Conservation (phyloP, 768 basidiomycete species). For the Rhodotorula taiwanensis region DNA sequence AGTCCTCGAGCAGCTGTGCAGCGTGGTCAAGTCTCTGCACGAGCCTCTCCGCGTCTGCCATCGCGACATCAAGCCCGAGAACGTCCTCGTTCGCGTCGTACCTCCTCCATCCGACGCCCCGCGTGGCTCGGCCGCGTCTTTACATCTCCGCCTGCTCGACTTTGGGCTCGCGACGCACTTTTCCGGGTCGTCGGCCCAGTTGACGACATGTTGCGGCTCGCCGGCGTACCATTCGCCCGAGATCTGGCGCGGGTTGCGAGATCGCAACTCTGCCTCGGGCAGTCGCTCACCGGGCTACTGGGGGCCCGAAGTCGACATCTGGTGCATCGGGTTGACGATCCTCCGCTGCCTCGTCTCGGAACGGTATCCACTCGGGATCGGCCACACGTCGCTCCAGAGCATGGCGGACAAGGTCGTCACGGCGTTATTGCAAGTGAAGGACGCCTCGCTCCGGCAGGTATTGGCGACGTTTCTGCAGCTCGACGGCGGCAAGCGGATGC, state of each 20-base stretch:
- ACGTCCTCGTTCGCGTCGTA: constrained; percentile 38
- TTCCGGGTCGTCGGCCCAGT: constrained; percentile 44
- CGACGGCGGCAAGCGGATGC: constrained; percentile 44
- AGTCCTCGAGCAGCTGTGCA: constrained; percentile 47
- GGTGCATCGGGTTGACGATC: constrained; percentile 49
- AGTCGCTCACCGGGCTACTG: constrained; percentile 47
- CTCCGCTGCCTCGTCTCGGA: constrained; percentile 44
- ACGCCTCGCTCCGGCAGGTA: constrained; percentile 36
- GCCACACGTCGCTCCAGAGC: constrained; percentile 43
- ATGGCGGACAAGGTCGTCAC: constrained; percentile 45
- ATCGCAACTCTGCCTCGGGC: constrained; percentile 44
- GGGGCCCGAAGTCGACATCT: constrained; percentile 50
- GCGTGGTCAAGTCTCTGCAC: constrained; percentile 46
- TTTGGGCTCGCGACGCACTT: constrained; percentile 49
- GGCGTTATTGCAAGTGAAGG: constrained; percentile 41
- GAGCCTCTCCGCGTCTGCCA: constrained; percentile 39
- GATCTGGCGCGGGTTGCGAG: constrained; percentile 45
- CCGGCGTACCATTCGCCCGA: constrained; percentile 46
- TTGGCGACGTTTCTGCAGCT: constrained; percentile 45
- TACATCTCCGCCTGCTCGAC: constrained; percentile 46
- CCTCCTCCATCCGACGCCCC: neutral
- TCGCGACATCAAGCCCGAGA: constrained; percentile 43
- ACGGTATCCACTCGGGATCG: constrained; percentile 48
- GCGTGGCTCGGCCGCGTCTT: neutral
- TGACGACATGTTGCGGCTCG: constrained; percentile 49